phyloP scores from a whole-genome alignment of 2,329 filamentous ascomycete genomes.

The Aspergillus sp. region DNA sequence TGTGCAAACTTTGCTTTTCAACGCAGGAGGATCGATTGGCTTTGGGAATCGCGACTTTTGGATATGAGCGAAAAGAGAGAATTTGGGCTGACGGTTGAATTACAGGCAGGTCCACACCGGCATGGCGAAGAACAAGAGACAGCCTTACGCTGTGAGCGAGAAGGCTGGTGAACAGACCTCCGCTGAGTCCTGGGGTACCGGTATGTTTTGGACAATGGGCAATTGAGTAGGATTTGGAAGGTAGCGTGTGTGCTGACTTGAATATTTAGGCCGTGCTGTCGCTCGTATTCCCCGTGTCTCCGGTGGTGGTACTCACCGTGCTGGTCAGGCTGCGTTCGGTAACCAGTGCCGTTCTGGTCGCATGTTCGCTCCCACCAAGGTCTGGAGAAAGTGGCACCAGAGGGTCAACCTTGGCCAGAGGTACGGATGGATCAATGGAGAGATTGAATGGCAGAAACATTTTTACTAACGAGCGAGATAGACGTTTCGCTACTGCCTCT shows the following conservation, averaged over 20 bases:
- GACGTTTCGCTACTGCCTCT: slow-evolving; percentile 96
- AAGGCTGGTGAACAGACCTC: slow-evolving; percentile 99
- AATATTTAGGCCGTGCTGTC: slow-evolving; percentile 80
- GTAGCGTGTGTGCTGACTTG: slow-evolving; percentile 13
- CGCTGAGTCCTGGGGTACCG: slow-evolving; percentile 99
- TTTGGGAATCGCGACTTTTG: background rate
- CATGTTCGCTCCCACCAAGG: slow-evolving; percentile 99
- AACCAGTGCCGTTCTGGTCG: slow-evolving; percentile 99
- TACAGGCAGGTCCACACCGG: slow-evolving; percentile 81
- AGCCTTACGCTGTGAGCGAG: slow-evolving; percentile 99
- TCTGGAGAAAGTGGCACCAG: slow-evolving; percentile 99
- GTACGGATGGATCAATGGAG: slow-evolving; percentile 50
- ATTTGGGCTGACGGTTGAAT: slow-evolving; percentile 34
- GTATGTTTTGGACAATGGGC: slow-evolving; percentile 57
- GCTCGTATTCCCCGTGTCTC: slow-evolving; percentile 99
- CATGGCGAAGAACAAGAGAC: slow-evolving; percentile 99
- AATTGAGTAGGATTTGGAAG: slow-evolving; percentile 5
- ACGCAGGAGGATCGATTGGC: slow-evolving; percentile 12
- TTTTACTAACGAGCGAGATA: slow-evolving; percentile 33
- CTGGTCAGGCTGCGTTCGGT: slow-evolving; percentile 99
- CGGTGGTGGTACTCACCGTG: slow-evolving; percentile 99
- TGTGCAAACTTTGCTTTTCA: slow-evolving; percentile 36
- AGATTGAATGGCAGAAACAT: background rate
- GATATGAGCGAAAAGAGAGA: slow-evolving; percentile 10
- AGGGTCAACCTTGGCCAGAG: slow-evolving; percentile 99